Conservation (phyloP, 768 basidiomycete species). For the Pholiota microspora region DNA sequence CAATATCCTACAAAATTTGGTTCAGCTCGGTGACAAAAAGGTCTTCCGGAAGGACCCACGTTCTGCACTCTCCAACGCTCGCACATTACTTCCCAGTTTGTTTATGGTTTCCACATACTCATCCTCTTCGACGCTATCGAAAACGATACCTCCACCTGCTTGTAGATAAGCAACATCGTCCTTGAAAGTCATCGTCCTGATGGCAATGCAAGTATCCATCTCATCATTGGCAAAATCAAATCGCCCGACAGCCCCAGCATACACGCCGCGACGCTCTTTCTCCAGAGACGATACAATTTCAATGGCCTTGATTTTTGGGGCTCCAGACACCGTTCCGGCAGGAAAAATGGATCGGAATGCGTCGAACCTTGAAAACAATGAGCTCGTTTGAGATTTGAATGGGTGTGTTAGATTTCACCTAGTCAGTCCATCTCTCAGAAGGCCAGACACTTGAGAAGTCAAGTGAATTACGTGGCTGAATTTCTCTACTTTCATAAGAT, state of each 20-base stretch:
- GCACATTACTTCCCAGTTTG: constrained; percentile 85
- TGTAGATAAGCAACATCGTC: constrained; percentile 89
- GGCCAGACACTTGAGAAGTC: constrained; percentile 92
- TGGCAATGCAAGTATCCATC: constrained; percentile 99
- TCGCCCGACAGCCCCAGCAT: constrained; percentile 96
- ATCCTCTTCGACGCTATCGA: constrained; percentile 96
- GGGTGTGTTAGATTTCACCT: constrained; percentile 46
- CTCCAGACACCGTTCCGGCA: constrained; percentile 97
- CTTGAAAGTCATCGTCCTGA: constrained; percentile 97
- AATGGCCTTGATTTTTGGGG: constrained; percentile 98
- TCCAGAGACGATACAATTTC: constrained; percentile 88
- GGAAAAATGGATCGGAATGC: constrained; percentile 99
- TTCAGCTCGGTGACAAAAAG: constrained; percentile 18
- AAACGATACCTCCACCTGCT: constrained; percentile 97
- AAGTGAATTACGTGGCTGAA: constrained; percentile 98
- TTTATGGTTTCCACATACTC: constrained; percentile 96
- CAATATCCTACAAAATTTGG: constrained; percentile 53
- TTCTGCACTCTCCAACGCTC: constrained; percentile 86
- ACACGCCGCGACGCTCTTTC: constrained; percentile 87
- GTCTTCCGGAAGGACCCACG: constrained; percentile 47
- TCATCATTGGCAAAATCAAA: constrained; percentile 94
- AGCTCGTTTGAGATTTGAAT: constrained; percentile 3
- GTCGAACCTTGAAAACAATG: constrained; percentile 66
- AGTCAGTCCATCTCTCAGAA: constrained; percentile 75
- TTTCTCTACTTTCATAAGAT: constrained; percentile 89